Percentiles rank a stretch among this genome's conserved stretches.
These are phyloP conservation scores for Takashimella koratensis DNA, from an alignment of 1,284 basidiomycete species.

Conservation along the genomic window DNA sequence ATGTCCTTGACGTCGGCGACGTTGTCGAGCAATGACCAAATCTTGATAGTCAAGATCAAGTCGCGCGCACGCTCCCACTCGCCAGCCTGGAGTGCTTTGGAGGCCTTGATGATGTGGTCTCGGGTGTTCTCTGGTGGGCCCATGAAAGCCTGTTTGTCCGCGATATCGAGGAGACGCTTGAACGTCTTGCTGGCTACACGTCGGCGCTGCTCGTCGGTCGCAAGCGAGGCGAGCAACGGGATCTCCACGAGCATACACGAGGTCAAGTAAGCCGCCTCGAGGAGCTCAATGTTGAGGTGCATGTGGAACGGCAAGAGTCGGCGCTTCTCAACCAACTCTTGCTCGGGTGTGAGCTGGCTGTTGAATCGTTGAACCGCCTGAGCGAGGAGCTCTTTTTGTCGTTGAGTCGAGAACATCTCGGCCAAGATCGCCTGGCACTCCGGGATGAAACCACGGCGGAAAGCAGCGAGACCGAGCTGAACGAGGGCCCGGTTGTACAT, in stretches of 20 bases:
- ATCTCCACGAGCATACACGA: conserved; percentile 99
- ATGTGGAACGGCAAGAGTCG: conserved; percentile 98
- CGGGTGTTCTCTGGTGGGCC: conserved; percentile 98
- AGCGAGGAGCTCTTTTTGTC: conserved; percentile 94
- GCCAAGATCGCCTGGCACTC: conserved; percentile 89
- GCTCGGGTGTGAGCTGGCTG: conserved; percentile 75
- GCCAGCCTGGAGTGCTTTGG: conserved; percentile 91
- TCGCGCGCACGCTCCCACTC: conserved; percentile 96
- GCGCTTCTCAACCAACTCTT: conserved; percentile 94
- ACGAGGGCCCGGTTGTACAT: conserved; percentile 97
- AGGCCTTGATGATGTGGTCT: conserved; percentile 99
- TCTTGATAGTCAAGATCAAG: conserved; percentile 91
- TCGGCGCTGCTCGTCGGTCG: conserved; percentile 86
- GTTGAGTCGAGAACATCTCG: conserved; percentile 93
- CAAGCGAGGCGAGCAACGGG: conserved; percentile 88
- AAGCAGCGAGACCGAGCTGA: conserved; percentile 94
- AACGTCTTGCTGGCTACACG: conserved; percentile 93
- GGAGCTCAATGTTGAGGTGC: conserved; percentile 98
- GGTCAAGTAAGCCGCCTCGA: conserved; percentile 96
- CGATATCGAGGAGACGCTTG: conserved; percentile 91
- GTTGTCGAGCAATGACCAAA: conserved; percentile 95
- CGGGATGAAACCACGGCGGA: conserved; percentile 89
- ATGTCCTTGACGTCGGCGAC: conserved; percentile 85
- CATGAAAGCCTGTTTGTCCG: conserved; percentile 95
- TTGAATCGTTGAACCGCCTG: conserved; percentile 94